A percentile compares a stretch with the other conserved stretches of the same genome.
Conservation (phyloP, 345 rosid species). For the Clausena lansium region DNA sequence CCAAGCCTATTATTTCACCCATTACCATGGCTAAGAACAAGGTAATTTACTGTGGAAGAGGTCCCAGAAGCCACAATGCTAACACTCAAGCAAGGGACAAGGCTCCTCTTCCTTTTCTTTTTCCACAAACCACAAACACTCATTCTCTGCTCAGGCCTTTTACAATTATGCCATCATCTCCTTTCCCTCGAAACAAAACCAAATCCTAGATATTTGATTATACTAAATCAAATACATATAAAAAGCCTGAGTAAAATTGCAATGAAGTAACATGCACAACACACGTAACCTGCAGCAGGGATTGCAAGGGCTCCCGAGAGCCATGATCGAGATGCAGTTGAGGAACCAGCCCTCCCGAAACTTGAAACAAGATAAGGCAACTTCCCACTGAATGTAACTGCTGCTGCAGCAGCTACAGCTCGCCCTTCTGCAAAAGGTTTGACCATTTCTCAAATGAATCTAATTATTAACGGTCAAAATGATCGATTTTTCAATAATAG, state of each 20-base stretch:
- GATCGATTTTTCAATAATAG: too few species aligned
- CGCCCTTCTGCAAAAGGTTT: conserved; percentile 50
- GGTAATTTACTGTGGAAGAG: conserved; percentile 26
- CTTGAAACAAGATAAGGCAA: conserved; percentile 49
- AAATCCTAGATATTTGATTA: not conserved
- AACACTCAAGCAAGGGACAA: conserved; percentile 29
- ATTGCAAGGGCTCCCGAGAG: conserved; percentile 71
- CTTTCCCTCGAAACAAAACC: not conserved
- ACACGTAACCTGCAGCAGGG: conserved; percentile 77
- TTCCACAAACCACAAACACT: not conserved
- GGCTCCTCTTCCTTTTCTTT: conserved; percentile 30
- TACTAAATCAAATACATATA: too few species aligned
- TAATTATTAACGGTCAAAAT: not conserved
- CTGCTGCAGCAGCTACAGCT: conserved; percentile 66
- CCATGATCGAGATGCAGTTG: conserved; percentile 58
- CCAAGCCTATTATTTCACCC: conserved; percentile 14
- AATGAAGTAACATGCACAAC: not conserved
- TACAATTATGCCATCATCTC: not conserved
- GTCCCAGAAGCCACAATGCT: conserved; percentile 30
- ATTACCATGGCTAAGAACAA: conserved; percentile 16
- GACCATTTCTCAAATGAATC: not conserved
- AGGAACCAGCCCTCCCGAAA: conserved; percentile 46
- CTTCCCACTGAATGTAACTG: conserved; percentile 59
- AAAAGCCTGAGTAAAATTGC: conserved; percentile 6
- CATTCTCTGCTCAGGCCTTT: conserved; percentile 1